Conservation (phyloP, 73 alveolate genomes). For the Durusdinium trenchii region DNA sequence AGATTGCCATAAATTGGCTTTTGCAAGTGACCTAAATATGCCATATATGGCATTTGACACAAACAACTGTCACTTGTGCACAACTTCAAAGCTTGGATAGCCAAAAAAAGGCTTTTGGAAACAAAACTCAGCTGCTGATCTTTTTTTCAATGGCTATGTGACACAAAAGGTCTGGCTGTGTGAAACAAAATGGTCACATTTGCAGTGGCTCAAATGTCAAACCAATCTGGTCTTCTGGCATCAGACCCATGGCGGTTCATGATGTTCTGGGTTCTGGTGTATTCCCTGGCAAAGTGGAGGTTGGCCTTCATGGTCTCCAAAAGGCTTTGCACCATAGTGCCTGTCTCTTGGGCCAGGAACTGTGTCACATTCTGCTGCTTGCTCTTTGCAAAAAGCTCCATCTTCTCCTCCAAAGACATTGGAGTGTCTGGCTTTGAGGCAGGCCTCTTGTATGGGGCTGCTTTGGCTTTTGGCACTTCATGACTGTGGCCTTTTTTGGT, state of each 20-base stretch:
- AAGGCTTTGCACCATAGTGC: background rate
- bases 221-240: background rate
- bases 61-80: background rate
- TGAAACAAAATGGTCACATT: background rate
- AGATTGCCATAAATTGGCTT: too few species aligned
- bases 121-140: background rate
- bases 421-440: too few species aligned
- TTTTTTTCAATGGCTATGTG: too few species aligned
- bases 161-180: too few species aligned
- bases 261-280: background rate
- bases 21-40: background rate
- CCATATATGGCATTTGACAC: background rate
- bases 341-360: too few species aligned
- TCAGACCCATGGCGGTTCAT: background rate
- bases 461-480: too few species aligned
- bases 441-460: too few species aligned
- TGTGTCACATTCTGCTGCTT: too few species aligned
- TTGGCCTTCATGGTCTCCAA: background rate
- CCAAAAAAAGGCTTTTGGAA: background rate
- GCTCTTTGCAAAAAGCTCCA: too few species aligned
- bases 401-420: too few species aligned
- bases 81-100: background rate
- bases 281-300: background rate
- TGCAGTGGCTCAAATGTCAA: too few species aligned
- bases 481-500: too few species aligned